Evolutionary conservation across 331 rosid species (phyloP).

Genomic region (Prunus yedoensis): DNA sequence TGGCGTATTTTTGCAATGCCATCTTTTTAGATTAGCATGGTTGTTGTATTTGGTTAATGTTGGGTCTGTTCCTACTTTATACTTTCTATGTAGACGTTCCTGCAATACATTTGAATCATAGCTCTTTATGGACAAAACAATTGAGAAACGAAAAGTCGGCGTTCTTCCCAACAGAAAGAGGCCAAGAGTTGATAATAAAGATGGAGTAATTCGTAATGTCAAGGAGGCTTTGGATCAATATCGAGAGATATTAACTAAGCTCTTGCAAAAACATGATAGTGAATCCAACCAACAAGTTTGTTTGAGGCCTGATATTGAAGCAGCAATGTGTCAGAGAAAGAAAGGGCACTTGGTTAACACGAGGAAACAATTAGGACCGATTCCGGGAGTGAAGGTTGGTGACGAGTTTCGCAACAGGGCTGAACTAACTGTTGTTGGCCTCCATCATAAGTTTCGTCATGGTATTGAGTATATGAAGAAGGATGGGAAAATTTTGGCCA

Average conservation of each 20-base stretch:
- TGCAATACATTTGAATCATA: not conserved
- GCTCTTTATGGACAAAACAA: not conserved
- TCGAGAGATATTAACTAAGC: not conserved
- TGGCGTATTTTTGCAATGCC: too few species aligned
- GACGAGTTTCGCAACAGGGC: constrained; percentile 13
- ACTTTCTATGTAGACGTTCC: not conserved
- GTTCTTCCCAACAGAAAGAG: not conserved
- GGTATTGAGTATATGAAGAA: constrained; percentile 50
- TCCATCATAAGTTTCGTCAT: constrained; percentile 22
- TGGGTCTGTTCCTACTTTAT: not conserved
- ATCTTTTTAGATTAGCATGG: not conserved
- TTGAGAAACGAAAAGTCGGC: not conserved
- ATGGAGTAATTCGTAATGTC: constrained; percentile 12
- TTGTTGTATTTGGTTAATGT: not conserved
- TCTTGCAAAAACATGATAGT: not conserved
- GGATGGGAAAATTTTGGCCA: constrained; percentile 27
- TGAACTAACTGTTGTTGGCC: constrained; percentile 47
- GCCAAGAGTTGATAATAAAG: not conserved
- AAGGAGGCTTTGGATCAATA: constrained; percentile 20
- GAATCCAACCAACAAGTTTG: not conserved
- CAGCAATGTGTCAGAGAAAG: constrained; percentile 19
- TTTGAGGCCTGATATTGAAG: not conserved
- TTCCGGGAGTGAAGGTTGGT: constrained; percentile 40
- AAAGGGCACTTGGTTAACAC: constrained; percentile 19
- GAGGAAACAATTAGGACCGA: constrained; percentile 26